Percentiles rank a stretch among this genome's conserved stretches.
phyloP scores from a whole-genome alignment of 768 basidiomycete genomes.

The Boletus tylopilopsis region DNA sequence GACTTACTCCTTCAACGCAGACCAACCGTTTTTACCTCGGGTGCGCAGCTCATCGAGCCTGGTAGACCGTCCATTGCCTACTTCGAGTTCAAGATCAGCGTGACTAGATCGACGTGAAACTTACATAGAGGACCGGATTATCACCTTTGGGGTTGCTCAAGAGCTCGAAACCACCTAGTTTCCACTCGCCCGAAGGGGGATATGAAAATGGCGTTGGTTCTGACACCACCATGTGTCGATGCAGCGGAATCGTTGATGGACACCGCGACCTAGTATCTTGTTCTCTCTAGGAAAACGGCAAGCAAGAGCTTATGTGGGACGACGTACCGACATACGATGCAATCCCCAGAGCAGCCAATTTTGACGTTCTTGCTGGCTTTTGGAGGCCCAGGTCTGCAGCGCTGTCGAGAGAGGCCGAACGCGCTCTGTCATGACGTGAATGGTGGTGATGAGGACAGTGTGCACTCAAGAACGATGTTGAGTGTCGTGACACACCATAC shows the following conservation, averaged over 20 bases:
- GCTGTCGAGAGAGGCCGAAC: slow-evolving; percentile 71
- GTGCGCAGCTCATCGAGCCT: slow-evolving; percentile 55
- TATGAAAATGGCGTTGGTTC: slow-evolving; percentile 77
- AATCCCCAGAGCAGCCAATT: slow-evolving; percentile 95
- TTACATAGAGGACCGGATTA: slow-evolving; percentile 73
- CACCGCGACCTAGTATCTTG: slow-evolving; percentile 62
- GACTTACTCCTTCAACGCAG: slow-evolving; percentile 69
- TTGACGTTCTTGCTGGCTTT: slow-evolving; percentile 61
- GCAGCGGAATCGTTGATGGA: slow-evolving; percentile 84
- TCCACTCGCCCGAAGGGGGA: slow-evolving; percentile 97
- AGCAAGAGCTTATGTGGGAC: not conserved
- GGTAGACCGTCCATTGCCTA: slow-evolving; percentile 69
- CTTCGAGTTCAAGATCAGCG: slow-evolving; percentile 10
- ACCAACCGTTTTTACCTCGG: slow-evolving; percentile 92
- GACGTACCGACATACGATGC: slow-evolving; percentile 76
- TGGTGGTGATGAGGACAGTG: slow-evolving; percentile 34
- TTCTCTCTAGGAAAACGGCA: not conserved
- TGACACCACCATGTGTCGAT: slow-evolving; percentile 81
- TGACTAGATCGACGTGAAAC: slow-evolving; percentile 24
- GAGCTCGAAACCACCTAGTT: slow-evolving; percentile 90
- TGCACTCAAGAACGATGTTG: slow-evolving; percentile 3
- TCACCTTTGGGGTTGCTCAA: slow-evolving; percentile 83
- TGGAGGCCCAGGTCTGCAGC: slow-evolving; percentile 59
- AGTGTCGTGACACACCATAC: too few species aligned
- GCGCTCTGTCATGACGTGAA: slow-evolving; percentile 95